These are phyloP conservation scores for Saccharomyces hybrid DNA, from an alignment of 1,139 yeast genomes.

Conservation along the genomic window DNA sequence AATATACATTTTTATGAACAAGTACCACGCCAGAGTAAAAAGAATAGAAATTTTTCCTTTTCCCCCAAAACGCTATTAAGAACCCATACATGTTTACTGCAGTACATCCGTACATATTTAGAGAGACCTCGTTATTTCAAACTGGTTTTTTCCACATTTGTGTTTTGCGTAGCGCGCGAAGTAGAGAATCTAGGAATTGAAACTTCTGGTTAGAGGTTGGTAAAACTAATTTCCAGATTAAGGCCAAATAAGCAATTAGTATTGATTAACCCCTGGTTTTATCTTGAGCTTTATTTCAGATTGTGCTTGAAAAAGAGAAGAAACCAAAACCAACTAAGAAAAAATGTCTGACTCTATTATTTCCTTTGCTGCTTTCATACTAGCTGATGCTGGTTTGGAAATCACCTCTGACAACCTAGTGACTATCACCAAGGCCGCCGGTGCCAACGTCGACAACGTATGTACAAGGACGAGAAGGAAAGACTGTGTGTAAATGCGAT, in stretches of 20 bases:
- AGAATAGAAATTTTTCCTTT: background rate
- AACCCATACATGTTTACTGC: background rate
- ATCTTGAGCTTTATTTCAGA: background rate
- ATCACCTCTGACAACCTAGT: slow-evolving; percentile 87
- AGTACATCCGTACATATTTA: background rate
- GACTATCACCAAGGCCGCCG: slow-evolving; percentile 83
- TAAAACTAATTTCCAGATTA: background rate
- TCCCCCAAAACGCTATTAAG: background rate
- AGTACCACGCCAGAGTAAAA: background rate
- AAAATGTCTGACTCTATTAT: slow-evolving; percentile 49
- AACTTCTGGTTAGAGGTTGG: background rate
- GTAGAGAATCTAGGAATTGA: background rate
- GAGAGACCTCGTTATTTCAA: background rate
- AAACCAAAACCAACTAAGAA: slow-evolving; percentile 3
- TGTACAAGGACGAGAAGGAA: slow-evolving; percentile 21
- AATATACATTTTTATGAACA: background rate
- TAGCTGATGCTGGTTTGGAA: slow-evolving; percentile 96
- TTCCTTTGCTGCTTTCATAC: slow-evolving; percentile 83
- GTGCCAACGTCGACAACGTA: slow-evolving; percentile 72
- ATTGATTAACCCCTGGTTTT: background rate
- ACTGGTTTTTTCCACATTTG: background rate
- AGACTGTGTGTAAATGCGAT: background rate
- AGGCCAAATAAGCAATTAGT: background rate
- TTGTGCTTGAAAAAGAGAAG: background rate
- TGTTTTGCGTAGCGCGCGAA: background rate